Evolutionary conservation across 2,329 filamentous ascomycete genomes (phyloP).

Genomic region (Septoria petroselini): DNA sequence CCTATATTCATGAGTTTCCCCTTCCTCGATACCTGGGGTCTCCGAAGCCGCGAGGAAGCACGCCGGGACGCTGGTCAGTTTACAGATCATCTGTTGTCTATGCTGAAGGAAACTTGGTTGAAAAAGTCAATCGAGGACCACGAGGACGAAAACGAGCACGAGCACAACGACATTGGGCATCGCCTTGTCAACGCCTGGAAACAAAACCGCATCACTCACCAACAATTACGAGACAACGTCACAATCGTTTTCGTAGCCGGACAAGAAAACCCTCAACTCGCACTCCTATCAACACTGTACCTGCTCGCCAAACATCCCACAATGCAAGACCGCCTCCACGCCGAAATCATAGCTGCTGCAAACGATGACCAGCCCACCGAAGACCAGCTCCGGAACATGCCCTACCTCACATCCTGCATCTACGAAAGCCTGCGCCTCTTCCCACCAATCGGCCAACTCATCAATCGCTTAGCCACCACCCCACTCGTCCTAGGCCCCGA

Average conservation of each 20-base stretch:
- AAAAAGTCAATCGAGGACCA: background rate
- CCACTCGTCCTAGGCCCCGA: background rate
- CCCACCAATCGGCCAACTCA: constrained; percentile 9
- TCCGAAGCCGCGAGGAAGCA: constrained; percentile 3
- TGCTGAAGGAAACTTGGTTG: background rate
- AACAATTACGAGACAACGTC: constrained; percentile 10
- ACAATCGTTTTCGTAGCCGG: constrained; percentile 9
- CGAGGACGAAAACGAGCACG: background rate
- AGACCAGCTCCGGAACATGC: constrained; percentile 4
- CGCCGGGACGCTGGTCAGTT: constrained; percentile 8
- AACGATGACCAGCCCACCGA: background rate
- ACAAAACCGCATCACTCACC: background rate
- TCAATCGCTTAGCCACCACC: constrained; percentile 7
- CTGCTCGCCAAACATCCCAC: constrained; percentile 2
- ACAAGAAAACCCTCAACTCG: constrained; percentile 12
- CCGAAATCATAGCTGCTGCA: background rate
- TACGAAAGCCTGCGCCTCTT: constrained; percentile 7
- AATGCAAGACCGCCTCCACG: constrained; percentile 1
- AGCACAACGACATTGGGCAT: background rate
- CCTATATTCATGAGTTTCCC: constrained; percentile 15
- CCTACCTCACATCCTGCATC: constrained; percentile 5
- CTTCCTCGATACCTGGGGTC: constrained; percentile 1
- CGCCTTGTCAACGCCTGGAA: background rate
- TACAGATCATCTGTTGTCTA: constrained; percentile 4
- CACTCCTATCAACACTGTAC: constrained; percentile 5